phyloP scores from a whole-genome alignment of 345 rosid species.

The Raphanus raphanistrum region DNA sequence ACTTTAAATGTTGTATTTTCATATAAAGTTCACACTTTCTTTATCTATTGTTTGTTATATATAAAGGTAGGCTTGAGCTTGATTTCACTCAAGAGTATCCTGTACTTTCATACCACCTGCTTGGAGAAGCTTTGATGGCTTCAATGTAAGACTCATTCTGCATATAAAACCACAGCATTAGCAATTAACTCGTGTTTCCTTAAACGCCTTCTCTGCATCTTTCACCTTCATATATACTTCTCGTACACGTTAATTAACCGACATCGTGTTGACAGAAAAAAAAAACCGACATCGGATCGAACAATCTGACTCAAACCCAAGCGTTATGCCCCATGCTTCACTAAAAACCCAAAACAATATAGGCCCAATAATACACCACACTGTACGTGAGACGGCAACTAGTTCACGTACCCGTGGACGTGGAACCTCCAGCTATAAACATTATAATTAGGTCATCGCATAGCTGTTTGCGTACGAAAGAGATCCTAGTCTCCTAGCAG shows the following conservation, averaged over 20 bases:
- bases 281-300: conserved; percentile 45
- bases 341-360: no score
- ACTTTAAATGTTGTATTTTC: conserved; percentile 9
- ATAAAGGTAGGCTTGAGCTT: conserved; percentile 19
- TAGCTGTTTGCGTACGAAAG: conserved; percentile 38
- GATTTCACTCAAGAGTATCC: conserved; percentile 25
- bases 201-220: conserved; percentile 47
- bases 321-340: no score
- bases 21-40: conserved; percentile 10
- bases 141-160: conserved; percentile 48
- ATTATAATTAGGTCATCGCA: no score
- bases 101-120: conserved; percentile 45
- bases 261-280: no score
- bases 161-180: conserved; percentile 59
- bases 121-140: conserved; percentile 60
- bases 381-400: no score
- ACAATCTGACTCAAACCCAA: background rate
- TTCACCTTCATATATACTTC: no score
- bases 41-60: background rate
- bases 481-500: conserved; percentile 59
- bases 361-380: no score
- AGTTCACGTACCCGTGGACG: no score
- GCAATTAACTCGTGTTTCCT: conserved; percentile 22
- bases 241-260: conserved; percentile 61
- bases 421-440: no score